phyloP scores from a whole-genome alignment of 176 grass and related monocot genomes.

The Triticum dicoccoides region DNA sequence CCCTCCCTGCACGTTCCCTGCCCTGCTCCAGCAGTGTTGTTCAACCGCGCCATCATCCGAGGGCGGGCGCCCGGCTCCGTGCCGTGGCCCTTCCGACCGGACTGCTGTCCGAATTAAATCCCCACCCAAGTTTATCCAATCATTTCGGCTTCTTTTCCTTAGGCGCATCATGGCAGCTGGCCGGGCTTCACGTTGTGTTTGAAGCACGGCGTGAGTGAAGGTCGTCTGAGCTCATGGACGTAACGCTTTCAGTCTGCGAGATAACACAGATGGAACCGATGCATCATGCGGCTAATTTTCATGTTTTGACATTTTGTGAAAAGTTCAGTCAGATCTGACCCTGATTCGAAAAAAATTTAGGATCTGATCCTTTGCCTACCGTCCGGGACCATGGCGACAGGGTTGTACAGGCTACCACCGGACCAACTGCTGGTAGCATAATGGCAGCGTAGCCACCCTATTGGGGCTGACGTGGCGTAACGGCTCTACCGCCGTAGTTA shows the following conservation, averaged over 20 bases:
- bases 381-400: no score
- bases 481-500: no score
- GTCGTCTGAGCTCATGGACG: background rate
- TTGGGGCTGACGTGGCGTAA: no score
- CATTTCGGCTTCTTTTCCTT: conserved; percentile 16
- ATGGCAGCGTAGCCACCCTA: no score
- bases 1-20: background rate
- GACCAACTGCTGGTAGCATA: no score
- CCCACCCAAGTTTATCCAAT: background rate
- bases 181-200: background rate
- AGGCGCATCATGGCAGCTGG: conserved; percentile 24
- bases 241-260: background rate
- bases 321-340: no score
- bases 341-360: no score
- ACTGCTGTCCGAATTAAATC: background rate
- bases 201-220: background rate
- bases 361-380: no score
- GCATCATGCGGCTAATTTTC: no score
- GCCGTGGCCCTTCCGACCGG: background rate
- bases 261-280: background rate
- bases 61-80: no score
- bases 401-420: no score
- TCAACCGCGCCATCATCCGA: conserved; percentile 44
- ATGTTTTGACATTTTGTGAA: no score
- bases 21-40: background rate